phyloP scores from a whole-genome alignment of 148 eudicot genomes.

The Vaccinium vitisidaea region DNA sequence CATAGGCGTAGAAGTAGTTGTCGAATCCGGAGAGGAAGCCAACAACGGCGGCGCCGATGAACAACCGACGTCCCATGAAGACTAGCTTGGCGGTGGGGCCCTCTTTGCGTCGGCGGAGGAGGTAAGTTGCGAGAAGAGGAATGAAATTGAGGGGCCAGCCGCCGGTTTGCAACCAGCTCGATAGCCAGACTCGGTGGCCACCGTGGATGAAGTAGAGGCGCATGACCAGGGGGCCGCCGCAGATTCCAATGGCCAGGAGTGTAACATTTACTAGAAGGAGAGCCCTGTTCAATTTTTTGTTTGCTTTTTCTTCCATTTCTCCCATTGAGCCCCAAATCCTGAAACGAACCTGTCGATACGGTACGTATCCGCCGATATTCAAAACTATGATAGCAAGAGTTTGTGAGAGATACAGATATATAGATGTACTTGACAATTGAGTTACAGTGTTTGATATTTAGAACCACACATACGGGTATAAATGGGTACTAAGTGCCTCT shows the following conservation, averaged over 20 bases:
- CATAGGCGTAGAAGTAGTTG: slow-evolving; percentile 55
- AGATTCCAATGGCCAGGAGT: slow-evolving; percentile 45
- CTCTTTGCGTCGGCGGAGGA: slow-evolving; percentile 31
- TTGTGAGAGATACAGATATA: no score
- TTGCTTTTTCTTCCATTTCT: not conserved
- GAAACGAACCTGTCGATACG: no score
- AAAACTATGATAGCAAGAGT: no score
- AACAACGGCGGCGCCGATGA: slow-evolving; percentile 27
- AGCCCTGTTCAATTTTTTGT: slow-evolving; percentile 19
- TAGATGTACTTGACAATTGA: no score
- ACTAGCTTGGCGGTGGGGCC: slow-evolving; percentile 24
- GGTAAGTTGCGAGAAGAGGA: slow-evolving; percentile 34
- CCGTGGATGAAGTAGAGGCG: slow-evolving; percentile 72
- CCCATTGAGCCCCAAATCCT: not conserved
- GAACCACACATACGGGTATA: no score
- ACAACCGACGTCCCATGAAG: slow-evolving; percentile 26
- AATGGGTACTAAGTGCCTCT: no score
- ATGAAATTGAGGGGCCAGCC: slow-evolving; percentile 62
- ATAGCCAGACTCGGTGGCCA: slow-evolving; percentile 65
- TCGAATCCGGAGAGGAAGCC: slow-evolving; percentile 55
- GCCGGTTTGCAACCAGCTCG: slow-evolving; percentile 47
- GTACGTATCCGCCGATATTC: no score
- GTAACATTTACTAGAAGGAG: slow-evolving; percentile 8
- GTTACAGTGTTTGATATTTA: no score
- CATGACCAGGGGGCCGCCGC: slow-evolving; percentile 65